phyloP scores from a whole-genome alignment of 768 basidiomycete genomes.

The Tricholoma flavovirens region DNA sequence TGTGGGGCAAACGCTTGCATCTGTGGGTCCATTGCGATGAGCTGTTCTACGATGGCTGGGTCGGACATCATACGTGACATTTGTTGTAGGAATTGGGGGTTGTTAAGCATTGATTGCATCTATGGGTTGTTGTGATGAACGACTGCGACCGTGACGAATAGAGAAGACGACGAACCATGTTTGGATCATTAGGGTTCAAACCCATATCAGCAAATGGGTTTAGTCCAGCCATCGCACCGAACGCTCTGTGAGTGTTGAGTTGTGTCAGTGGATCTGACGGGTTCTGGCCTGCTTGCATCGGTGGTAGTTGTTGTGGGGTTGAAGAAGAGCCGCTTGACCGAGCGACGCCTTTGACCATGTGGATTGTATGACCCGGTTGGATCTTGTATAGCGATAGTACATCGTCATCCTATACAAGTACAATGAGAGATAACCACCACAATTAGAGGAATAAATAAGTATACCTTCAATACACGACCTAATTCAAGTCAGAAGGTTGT shows the following conservation, averaged over 20 bases:
- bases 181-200: conserved; percentile 87
- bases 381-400: conserved; percentile 82
- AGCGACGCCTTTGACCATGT: conserved; percentile 87
- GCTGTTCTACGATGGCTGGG: conserved; percentile 83
- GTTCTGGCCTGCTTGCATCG: conserved; percentile 91
- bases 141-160: too few relatives aligned
- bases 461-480: conserved; percentile 74
- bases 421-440: not conserved
- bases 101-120: conserved; percentile 83
- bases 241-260: conserved; percentile 72
- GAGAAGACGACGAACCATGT: conserved; percentile 58
- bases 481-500: not conserved
- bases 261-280: conserved; percentile 81
- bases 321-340: conserved; percentile 41
- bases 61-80: conserved; percentile 86
- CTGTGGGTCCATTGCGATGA: conserved; percentile 79
- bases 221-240: conserved; percentile 75
- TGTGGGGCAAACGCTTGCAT: conserved; percentile 72
- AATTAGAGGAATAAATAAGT: not conserved
- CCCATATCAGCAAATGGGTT: conserved; percentile 94
- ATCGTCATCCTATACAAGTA: conserved; percentile 31
- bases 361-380: conserved; percentile 80
- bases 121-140: conserved; percentile 19
- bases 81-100: conserved; percentile 78
- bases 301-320: conserved; percentile 60